Base-by-base conservation (phyloP, 768 basidiomycete species). In the Leccinum ochraceum region DNA sequence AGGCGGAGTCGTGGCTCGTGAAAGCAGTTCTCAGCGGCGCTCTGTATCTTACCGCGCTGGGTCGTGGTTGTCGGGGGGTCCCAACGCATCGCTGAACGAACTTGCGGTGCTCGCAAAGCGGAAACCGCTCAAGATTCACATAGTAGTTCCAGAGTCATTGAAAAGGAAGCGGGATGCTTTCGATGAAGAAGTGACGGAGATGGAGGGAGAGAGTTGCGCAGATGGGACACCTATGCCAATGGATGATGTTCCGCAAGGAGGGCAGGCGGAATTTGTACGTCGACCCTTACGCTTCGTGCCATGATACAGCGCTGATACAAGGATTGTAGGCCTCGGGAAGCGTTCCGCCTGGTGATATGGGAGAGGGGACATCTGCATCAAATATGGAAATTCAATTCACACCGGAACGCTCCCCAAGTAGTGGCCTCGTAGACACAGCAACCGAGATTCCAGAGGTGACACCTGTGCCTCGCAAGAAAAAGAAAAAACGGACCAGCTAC, bases 81-180 rank as follows among this genome's bases (percentile, higher is more conserved):
- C 67, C 5, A 36, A 37, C 6, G 69, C 71, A 6, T 63, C 67
- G 20, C 1, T 69, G 53, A 46, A 54, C 0, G 62, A 73, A 34
- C 44, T 73, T 7, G 37, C 32, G 17, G 0, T 39, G 20, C 57
- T 72, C 1, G 67, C 71, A 16, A 60, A 63, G 36, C 57, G 64
- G n/a, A 42, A 42, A 1, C 59, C 63, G n/a, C 32, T 60, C 4
- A 64, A 49, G 57, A 65, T 65, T 17, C 28, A 11, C 5, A 4
- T 63, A 6, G 64, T 34, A 44, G 2, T 66, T 30, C 65, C 63
- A 13, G 60, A 26, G 16, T 11, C 28, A 6, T 4, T 48, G 63
- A 69, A 73, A 24, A 22, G 11, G 20, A 34, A 68, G 34, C 26
- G 59, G 36, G 26, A 32, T 39, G 54, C 3, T 9, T 34, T 22